phyloP scores from a whole-genome alignment of 2,329 filamentous ascomycete genomes.

The Nothophaeocryptopus gaeumannii region DNA sequence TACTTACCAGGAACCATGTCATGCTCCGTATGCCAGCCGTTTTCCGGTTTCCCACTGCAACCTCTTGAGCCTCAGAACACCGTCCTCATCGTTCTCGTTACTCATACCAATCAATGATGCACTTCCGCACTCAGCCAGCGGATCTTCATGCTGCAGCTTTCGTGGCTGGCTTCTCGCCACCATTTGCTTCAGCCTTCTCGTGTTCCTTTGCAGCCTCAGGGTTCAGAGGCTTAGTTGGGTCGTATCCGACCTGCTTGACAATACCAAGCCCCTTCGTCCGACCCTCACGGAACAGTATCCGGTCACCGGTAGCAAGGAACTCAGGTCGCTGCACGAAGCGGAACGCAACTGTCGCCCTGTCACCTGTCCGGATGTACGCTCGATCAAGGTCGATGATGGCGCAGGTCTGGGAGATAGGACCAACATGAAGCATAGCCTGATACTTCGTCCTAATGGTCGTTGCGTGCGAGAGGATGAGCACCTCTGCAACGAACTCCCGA shows the following conservation, averaged over 20 bases:
- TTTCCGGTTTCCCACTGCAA: no score
- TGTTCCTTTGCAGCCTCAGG: slow-evolving; percentile 28
- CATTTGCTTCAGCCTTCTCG: neutral
- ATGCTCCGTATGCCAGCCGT: no score
- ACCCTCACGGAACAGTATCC: slow-evolving; percentile 89
- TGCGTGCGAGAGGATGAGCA: slow-evolving; percentile 90
- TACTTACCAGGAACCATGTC: no score
- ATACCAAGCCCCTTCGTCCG: slow-evolving; percentile 94
- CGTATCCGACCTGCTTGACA: slow-evolving; percentile 87
- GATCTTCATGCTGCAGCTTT: no score
- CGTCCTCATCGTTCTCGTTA: no score
- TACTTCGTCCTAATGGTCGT: slow-evolving; percentile 97
- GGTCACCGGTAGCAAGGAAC: slow-evolving; percentile 82
- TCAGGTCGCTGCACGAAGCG: slow-evolving; percentile 92
- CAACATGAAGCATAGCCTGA: slow-evolving; percentile 97
- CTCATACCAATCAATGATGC: no score
- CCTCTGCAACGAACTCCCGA: slow-evolving; percentile 62
- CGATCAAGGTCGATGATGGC: slow-evolving; percentile 96
- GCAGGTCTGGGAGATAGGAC: slow-evolving; percentile 91
- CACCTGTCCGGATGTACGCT: slow-evolving; percentile 90
- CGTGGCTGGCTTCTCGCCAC: no score
- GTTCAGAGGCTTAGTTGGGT: slow-evolving; percentile 55
- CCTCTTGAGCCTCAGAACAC: no score
- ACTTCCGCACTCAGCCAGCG: no score
- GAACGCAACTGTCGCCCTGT: slow-evolving; percentile 91